Base-by-base conservation (phyloP, 176 grass and related monocot species). In the Lolium multiflorum region DNA sequence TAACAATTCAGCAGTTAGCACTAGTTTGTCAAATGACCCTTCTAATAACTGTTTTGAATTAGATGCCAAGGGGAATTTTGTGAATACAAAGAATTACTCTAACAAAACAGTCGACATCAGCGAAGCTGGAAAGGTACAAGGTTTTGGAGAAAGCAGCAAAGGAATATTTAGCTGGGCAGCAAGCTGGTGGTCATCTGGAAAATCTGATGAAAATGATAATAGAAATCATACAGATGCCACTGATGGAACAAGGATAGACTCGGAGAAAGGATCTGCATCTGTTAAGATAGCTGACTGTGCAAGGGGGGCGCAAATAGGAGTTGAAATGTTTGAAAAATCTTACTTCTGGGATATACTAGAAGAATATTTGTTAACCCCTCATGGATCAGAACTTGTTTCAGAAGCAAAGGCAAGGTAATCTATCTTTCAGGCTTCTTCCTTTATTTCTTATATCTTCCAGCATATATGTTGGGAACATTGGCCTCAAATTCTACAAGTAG, bases 401-500 rank as follows among this genome's bases (percentile, higher is more conserved):
- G 86, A 83, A 87, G 68, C 84, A 56, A 87, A 69, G 60, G 65
- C 89, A 87, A 87, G 89, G 89, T 87, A 90, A 51, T 51, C 68
- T 59, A 43, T 58, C 55, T 25, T 39, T 70, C 48, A 58, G 39
- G 22, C 6, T 52, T 55, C 49, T 51, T 14, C 6, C 16, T 71
- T 60, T 73, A 11, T 38, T 80, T 24, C 28, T 46, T 51, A 28
- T 81, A 38, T 80, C n/a, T 31, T 73, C 37, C 39, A 61, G 14
- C 68, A 55, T 79, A 41, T 46, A 70, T 78, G 84, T 73, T 50
- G 48, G 58, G 11, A 16, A 37, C 25, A 52, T 66, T 69, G 25
- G 46, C 26, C 47, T 81, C 22, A 38, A 54, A 69, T 81, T 66
- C 4, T 37, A 13, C 31, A 50, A 52, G 17, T 68, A 81, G 22